Evolutionary conservation across 1,284 basidiomycete species (phyloP).

Genomic region (Ustilago cynodontis): DNA sequence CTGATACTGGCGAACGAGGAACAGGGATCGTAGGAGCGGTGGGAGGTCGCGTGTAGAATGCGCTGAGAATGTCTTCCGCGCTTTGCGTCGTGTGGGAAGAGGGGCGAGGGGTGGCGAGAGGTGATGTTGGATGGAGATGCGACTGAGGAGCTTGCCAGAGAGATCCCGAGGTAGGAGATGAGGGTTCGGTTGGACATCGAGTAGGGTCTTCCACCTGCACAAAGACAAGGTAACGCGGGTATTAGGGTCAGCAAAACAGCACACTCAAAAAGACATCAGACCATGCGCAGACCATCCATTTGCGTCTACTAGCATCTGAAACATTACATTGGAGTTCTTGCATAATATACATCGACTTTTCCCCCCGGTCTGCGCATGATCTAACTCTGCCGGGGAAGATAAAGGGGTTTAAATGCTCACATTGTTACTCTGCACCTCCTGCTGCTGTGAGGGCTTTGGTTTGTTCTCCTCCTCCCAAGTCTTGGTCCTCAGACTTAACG

Average conservation of each 20-base stretch:
- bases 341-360: background rate
- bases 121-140: slow-evolving; percentile 28
- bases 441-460: slow-evolving; percentile 1
- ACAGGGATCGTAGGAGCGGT: background rate
- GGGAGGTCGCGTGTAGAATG: slow-evolving; percentile 38
- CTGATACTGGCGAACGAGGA: background rate
- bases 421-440: slow-evolving; percentile 17
- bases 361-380: slow-evolving; percentile 18
- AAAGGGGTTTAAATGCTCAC: slow-evolving; percentile 24
- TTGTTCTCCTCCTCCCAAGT: slow-evolving; percentile 61
- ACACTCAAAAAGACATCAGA: background rate
- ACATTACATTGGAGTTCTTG: background rate
- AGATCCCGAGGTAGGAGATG: background rate
- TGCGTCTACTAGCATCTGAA: too few species aligned
- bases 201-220: slow-evolving; percentile 26
- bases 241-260: background rate
- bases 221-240: background rate
- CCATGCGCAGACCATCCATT: slow-evolving; percentile 1
- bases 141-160: slow-evolving; percentile 43
- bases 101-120: slow-evolving; percentile 3
- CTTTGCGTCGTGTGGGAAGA: slow-evolving; percentile 4
- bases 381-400: background rate
- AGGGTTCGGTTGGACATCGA: slow-evolving; percentile 5
- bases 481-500: slow-evolving; percentile 63
- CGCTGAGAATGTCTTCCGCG: slow-evolving; percentile 14